These are phyloP conservation scores for Stentor coeruleus DNA, from an alignment of 73 alveolate species.

Conservation along the genomic window DNA sequence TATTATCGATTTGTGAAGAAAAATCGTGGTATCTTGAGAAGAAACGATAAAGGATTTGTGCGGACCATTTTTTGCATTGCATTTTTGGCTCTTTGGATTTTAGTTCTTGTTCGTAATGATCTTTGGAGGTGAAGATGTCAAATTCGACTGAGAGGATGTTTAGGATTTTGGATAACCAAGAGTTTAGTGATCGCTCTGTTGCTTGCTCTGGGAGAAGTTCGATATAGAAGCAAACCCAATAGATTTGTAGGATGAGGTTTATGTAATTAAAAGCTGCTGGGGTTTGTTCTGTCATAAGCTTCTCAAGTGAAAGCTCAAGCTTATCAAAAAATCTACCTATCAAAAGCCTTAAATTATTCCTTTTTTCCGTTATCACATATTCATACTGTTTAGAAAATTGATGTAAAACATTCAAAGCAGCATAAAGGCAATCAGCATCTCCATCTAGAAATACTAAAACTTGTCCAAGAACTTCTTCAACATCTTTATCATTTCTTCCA, in stretches of 20 bases:
- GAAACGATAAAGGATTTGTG: background rate
- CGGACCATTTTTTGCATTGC: background rate
- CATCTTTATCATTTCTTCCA: background rate
- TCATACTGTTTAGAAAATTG: background rate
- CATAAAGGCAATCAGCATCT: background rate
- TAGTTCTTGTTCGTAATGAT: background rate
- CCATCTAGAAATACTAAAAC: background rate
- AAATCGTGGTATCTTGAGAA: background rate
- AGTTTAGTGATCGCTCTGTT: background rate
- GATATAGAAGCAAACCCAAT: background rate
- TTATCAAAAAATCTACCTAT: background rate
- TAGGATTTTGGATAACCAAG: background rate
- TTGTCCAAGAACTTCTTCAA: background rate
- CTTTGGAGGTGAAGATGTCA: background rate
- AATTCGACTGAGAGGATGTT: background rate
- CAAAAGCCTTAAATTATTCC: background rate
- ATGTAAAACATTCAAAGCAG: background rate
- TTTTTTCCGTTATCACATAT: slow-evolving; percentile 5
- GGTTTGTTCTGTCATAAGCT: background rate
- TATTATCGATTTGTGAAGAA: background rate
- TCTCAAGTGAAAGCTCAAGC: background rate
- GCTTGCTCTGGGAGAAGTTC: background rate
- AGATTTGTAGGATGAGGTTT: background rate
- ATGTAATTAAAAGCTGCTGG: background rate
- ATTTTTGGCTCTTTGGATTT: background rate